phyloP scores from a whole-genome alignment of 257 asterid genomes.

The Solanum tarijense region DNA sequence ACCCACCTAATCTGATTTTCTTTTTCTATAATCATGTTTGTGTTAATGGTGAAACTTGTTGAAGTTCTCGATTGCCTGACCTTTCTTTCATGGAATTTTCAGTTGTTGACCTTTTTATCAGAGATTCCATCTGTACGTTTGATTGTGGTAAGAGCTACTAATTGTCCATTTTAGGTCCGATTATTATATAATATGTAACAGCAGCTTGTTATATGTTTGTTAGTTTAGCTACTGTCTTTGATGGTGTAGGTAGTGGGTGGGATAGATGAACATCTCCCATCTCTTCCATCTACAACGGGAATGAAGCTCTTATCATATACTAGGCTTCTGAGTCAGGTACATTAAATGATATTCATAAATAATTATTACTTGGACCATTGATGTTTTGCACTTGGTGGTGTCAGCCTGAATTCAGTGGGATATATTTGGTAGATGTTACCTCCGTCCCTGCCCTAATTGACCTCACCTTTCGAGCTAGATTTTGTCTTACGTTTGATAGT shows the following conservation, averaged over 20 bases:
- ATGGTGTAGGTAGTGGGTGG: constrained; percentile 81
- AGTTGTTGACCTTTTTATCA: constrained; percentile 78
- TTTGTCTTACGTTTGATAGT: neutral
- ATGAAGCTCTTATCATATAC: constrained; percentile 63
- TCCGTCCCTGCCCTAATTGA: neutral
- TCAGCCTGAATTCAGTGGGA: neutral
- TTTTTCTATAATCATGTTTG: neutral
- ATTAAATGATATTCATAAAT: neutral
- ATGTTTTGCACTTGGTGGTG: neutral
- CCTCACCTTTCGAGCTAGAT: neutral
- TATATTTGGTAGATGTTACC: neutral
- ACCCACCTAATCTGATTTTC: neutral
- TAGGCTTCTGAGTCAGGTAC: constrained; percentile 69
- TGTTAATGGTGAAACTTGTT: neutral
- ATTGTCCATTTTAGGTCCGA: neutral
- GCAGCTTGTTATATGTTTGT: neutral
- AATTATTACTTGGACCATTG: neutral
- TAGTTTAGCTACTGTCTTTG: constrained; percentile 1
- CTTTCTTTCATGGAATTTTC: constrained; percentile 9
- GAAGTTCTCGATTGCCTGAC: neutral
- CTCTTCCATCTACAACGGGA: constrained; percentile 71
- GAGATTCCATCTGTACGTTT: constrained; percentile 73
- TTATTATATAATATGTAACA: constrained; percentile 1
- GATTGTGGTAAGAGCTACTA: constrained; percentile 64
- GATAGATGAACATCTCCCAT: constrained; percentile 79